Evolutionary conservation across 768 basidiomycete species (phyloP).

Genomic region (Amanita fuliginea): DNA sequence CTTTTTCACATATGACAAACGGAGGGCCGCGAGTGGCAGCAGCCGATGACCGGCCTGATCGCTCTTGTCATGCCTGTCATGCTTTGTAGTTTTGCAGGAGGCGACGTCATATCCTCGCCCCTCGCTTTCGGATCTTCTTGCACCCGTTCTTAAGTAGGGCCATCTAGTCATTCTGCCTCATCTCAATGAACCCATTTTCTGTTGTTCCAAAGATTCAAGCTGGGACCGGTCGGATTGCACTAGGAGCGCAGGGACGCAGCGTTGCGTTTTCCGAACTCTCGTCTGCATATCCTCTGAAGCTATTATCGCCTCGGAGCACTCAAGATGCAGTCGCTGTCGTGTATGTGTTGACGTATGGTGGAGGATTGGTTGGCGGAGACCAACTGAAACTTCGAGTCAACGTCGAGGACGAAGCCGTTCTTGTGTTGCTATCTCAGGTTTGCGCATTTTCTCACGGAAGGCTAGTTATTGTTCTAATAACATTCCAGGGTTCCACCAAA

Average conservation of each 20-base stretch:
- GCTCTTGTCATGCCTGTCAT: not conserved
- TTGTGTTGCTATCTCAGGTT: conserved; percentile 83
- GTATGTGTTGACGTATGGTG: conserved; percentile 83
- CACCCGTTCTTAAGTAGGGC: not conserved
- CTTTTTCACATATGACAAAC: not conserved
- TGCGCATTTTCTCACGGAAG: conserved; percentile 11
- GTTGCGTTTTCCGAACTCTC: conserved; percentile 66
- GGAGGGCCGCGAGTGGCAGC: not conserved
- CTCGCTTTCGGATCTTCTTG: not conserved
- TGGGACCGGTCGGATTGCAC: conserved; percentile 50
- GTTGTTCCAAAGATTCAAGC: conserved; percentile 20
- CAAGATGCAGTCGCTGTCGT: conserved; percentile 47
- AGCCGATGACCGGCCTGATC: not conserved
- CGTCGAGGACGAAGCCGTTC: conserved; percentile 41
- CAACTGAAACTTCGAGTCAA: conserved; percentile 49
- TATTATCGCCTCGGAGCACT: conserved; percentile 59
- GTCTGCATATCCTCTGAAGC: conserved; percentile 80
- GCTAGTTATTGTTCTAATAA: not conserved
- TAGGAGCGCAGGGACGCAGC: conserved; percentile 39
- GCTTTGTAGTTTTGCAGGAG: too few species aligned
- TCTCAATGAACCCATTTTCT: conserved; percentile 2
- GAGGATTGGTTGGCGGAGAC: conserved; percentile 87
- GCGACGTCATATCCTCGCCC: not conserved
- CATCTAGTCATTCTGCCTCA: not conserved
- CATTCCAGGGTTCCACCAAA: conserved; percentile 77